Evolutionary conservation across 1,139 yeast genomes (phyloP).

Genomic region (Suhomyces atakaporum): DNA sequence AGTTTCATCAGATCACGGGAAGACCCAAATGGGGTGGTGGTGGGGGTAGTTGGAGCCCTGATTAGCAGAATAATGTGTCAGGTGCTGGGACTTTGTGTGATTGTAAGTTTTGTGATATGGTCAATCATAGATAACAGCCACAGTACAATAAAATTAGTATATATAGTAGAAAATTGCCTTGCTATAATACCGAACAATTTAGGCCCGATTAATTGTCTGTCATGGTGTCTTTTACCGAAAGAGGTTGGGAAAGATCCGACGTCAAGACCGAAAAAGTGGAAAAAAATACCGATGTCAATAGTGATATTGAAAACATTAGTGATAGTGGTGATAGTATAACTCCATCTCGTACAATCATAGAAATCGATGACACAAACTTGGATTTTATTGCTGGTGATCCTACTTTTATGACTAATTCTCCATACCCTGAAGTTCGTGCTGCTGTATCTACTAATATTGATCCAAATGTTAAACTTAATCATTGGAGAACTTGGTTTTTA

Average conservation of each 20-base stretch:
- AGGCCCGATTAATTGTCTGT: no score
- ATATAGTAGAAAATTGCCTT: not conserved
- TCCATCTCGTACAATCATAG: constrained; percentile 9
- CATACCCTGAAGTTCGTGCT: constrained; percentile 26
- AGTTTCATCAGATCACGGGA: not conserved
- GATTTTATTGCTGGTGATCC: constrained; percentile 31
- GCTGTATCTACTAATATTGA: constrained; percentile 19
- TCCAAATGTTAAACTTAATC: constrained; percentile 18
- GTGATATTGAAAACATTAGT: constrained; percentile 11
- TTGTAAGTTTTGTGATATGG: not conserved
- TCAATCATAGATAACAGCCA: constrained; percentile 1
- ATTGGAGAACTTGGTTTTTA: constrained; percentile 22
- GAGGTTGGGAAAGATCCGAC: constrained; percentile 5
- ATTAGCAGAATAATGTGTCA: not conserved
- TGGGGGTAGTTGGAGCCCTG: not conserved
- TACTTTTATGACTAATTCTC: constrained; percentile 25
- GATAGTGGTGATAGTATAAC: constrained; percentile 4
- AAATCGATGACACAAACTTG: constrained; percentile 16
- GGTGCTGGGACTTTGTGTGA: not conserved
- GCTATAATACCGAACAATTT: not conserved
- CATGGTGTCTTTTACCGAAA: constrained; percentile 8
- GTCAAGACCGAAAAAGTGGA: constrained; percentile 5
- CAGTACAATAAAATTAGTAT: not conserved
- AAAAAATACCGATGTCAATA: constrained; percentile 6
- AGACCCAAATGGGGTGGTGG: no score